Evolutionary conservation across 805 yeast species (phyloP).

Genomic region (Saccharomycopsis sp.): DNA sequence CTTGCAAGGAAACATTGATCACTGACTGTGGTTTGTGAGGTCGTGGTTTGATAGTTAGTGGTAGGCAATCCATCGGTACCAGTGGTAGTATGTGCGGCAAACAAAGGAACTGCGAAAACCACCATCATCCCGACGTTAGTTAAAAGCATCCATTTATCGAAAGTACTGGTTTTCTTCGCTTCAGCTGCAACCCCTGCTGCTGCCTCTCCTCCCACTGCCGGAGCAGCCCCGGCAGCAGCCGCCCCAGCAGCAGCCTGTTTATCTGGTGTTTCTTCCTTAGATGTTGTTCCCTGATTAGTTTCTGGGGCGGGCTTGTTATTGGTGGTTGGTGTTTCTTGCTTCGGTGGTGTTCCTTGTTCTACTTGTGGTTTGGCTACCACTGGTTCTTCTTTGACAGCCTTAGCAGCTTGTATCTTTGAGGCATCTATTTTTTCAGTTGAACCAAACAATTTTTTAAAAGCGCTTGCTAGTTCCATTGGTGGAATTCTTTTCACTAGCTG

Average conservation of each 20-base stretch:
- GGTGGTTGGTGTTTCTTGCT: background rate
- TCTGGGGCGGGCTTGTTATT: background rate
- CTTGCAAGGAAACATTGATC: constrained; percentile 1
- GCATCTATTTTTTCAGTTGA: no score
- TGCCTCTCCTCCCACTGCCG: background rate
- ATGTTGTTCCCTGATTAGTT: background rate
- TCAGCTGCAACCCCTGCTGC: background rate
- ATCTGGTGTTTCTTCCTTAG: background rate
- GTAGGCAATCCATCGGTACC: background rate
- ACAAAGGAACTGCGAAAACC: constrained; percentile 11
- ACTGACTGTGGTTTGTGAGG: constrained; percentile 8
- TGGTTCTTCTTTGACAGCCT: background rate
- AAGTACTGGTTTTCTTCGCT: background rate
- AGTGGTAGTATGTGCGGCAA: constrained; percentile 3
- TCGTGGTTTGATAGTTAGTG: constrained; percentile 3
- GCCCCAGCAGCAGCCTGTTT: background rate
- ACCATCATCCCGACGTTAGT: constrained; percentile 9
- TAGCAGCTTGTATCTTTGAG: no score
- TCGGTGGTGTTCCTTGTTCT: background rate
- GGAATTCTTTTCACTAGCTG: no score
- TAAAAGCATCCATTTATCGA: constrained; percentile 1
- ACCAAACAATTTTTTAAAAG: no score
- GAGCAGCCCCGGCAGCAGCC: background rate
- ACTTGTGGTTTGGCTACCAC: background rate
- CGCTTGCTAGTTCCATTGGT: no score